Conservation (phyloP, 192 early-diverging fungal species). For the Dimargaris cristalligena region DNA sequence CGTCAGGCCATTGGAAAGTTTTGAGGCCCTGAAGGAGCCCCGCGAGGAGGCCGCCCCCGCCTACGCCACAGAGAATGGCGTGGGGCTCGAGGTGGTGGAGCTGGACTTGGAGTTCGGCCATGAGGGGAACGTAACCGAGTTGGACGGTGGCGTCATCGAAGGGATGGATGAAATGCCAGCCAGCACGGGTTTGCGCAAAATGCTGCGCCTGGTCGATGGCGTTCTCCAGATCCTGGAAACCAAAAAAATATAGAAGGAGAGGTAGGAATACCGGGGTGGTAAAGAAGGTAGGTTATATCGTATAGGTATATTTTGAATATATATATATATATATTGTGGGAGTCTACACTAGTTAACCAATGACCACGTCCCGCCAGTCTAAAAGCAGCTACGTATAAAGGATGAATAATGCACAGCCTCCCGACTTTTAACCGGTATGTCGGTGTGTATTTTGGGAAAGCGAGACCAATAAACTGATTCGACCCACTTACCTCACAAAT, state of each 20-base stretch:
- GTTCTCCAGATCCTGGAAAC: conserved; percentile 8
- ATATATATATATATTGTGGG: neutral
- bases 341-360: conserved; percentile 20
- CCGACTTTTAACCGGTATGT: too few species aligned
- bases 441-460: too few species aligned
- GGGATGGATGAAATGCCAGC: conserved; percentile 33
- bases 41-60: conserved; percentile 51
- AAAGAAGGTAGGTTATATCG: too few species aligned
- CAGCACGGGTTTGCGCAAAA: neutral
- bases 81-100: conserved; percentile 35
- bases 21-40: conserved; percentile 47
- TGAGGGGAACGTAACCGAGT: conserved; percentile 41
- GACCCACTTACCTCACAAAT: conserved; percentile 26
- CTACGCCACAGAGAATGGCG: conserved; percentile 45
- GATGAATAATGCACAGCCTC: too few species aligned
- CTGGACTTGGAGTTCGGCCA: conserved; percentile 44
- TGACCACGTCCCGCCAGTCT: conserved; percentile 6
- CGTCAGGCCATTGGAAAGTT: conserved; percentile 39
- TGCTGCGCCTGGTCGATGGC: neutral
- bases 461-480: neutral
- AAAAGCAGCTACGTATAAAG: neutral
- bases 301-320: too few species aligned
- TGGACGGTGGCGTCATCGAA: conserved; percentile 39
- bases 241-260: neutral
- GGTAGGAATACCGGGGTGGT: too few species aligned